These are phyloP conservation scores for Gonapodya sp. DNA, from an alignment of 192 early-diverging fungal genomes.

Conservation along the genomic window DNA sequence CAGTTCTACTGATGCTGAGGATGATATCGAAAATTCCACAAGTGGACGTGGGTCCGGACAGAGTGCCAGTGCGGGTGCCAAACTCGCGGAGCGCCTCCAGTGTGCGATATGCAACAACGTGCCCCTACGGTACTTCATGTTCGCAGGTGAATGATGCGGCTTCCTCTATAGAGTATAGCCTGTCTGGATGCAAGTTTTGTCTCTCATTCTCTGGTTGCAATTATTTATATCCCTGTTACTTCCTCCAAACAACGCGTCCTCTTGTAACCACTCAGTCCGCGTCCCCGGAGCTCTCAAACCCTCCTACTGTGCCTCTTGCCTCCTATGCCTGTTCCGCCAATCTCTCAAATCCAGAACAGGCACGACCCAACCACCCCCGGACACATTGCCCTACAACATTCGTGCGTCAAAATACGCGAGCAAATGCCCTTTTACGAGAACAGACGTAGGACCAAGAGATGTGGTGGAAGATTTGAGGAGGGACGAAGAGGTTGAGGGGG, in stretches of 20 bases:
- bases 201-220: background rate
- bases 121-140: background rate
- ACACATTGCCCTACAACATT: background rate
- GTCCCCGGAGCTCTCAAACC: background rate
- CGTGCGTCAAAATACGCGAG: background rate
- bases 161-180: background rate
- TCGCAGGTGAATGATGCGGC: background rate
- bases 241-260: background rate
- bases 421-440: background rate
- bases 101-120: background rate
- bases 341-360: background rate
- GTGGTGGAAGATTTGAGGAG: background rate
- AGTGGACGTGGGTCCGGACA: background rate
- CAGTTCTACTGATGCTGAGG: too few relatives aligned
- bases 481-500: background rate
- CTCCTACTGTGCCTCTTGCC: background rate
- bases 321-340: background rate
- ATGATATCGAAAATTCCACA: background rate
- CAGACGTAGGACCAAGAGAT: background rate
- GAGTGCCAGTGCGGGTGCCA: too few relatives aligned
- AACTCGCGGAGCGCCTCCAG: background rate
- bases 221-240: background rate
- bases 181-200: background rate
- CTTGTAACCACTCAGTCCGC: background rate
- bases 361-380: background rate